phyloP scores from a whole-genome alignment of 495 filamentous ascomycete species.

The Apodospora peruviana region DNA sequence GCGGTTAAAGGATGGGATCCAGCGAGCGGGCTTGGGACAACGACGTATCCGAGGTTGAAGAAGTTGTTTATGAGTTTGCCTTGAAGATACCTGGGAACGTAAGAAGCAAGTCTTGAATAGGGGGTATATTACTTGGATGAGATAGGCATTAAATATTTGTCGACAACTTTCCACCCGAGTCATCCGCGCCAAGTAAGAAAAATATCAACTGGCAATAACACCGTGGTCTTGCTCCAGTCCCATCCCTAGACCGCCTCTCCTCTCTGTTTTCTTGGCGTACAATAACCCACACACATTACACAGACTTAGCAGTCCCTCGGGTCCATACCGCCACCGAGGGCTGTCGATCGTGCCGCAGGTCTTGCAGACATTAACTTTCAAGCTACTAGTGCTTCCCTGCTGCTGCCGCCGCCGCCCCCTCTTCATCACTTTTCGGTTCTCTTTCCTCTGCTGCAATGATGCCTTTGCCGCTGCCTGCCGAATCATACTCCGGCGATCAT shows the following conservation, averaged over 20 bases:
- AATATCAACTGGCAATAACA: too few relatives aligned
- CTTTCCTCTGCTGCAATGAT: neutral
- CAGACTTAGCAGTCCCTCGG: conserved; percentile 12
- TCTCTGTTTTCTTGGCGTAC: conserved; percentile 10
- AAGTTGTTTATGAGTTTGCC: conserved; percentile 26
- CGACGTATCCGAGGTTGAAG: conserved; percentile 46
- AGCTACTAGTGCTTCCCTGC: neutral
- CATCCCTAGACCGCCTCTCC: too few relatives aligned
- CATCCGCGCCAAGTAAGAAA: too few relatives aligned
- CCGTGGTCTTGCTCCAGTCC: too few relatives aligned
- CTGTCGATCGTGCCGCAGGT: conserved; percentile 9
- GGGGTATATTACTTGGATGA: too few relatives aligned
- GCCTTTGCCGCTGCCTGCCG: neutral
- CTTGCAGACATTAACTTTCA: neutral
- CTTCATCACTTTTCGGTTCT: neutral
- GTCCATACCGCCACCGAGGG: conserved; percentile 13
- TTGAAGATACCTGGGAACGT: too few relatives aligned
- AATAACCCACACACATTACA: conserved; percentile 19
- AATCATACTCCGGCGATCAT: conserved; percentile 2
- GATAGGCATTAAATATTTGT: too few relatives aligned
- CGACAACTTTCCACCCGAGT: too few relatives aligned
- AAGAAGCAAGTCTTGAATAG: too few relatives aligned
- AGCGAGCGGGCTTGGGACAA: conserved; percentile 49
- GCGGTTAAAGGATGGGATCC: conserved; percentile 50
- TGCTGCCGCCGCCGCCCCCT: neutral